phyloP scores from a whole-genome alignment of 352 stramenopile species.

The Pythium dissotocum region DNA sequence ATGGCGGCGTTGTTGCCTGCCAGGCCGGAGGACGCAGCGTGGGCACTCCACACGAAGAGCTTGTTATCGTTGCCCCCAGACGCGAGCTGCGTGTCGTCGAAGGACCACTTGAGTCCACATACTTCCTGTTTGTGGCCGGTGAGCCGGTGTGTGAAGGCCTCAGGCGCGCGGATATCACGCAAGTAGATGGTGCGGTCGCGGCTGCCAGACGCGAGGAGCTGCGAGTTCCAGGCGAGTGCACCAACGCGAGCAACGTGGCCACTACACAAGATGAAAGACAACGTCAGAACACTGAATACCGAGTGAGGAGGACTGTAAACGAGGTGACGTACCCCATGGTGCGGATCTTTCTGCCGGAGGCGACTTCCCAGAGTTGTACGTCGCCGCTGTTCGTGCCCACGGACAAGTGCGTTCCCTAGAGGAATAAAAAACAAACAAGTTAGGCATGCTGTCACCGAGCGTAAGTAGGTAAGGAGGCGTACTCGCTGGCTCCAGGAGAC shows the following conservation, averaged over 20 bases:
- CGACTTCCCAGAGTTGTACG: constrained; percentile 95
- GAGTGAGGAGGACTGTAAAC: not conserved
- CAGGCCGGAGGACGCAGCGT: constrained; percentile 37
- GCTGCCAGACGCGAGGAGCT: constrained; percentile 93
- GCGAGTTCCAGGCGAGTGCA: constrained; percentile 90
- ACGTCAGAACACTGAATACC: not conserved
- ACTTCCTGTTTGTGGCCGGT: constrained; percentile 87
- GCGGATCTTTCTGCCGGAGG: constrained; percentile 83
- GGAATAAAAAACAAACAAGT: not conserved
- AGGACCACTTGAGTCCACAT: constrained; percentile 97
- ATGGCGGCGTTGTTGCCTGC: constrained; percentile 32
- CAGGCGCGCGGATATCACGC: constrained; percentile 85
- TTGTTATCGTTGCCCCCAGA: constrained; percentile 99
- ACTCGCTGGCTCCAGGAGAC: constrained; percentile 93
- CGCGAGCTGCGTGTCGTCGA: constrained; percentile 89
- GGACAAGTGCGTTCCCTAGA: constrained; percentile 88
- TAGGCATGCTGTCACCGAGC: not conserved
- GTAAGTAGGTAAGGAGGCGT: constrained; percentile 14
- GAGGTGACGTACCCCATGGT: constrained; percentile 77
- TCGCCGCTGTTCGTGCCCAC: constrained; percentile 94
- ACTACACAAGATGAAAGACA: constrained; percentile 25
- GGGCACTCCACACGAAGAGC: constrained; percentile 95
- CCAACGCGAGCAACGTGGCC: constrained; percentile 93
- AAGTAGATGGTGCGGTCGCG: constrained; percentile 94
- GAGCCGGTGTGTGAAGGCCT: constrained; percentile 57